Conservation (phyloP, 805 yeast species). For the Wickerhamiella galacta region DNA sequence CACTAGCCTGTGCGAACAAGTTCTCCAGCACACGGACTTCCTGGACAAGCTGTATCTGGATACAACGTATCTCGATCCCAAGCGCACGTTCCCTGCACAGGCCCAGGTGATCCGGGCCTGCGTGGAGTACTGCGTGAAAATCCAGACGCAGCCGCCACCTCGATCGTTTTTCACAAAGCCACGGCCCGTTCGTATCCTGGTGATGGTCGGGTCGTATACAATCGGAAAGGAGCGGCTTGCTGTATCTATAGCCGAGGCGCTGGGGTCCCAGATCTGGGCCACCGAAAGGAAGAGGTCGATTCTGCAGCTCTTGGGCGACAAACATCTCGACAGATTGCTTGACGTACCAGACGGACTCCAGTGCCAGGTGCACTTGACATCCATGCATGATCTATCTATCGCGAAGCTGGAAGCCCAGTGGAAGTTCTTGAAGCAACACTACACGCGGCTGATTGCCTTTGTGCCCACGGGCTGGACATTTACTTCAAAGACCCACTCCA, state of each 20-base stretch:
- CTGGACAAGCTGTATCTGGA: conserved; percentile 52
- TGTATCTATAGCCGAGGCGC: conserved; percentile 25
- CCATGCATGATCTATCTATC: conserved; percentile 38
- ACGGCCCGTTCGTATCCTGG: conserved; percentile 27
- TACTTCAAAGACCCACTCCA: conserved; percentile 15
- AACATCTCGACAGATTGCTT: conserved; percentile 25
- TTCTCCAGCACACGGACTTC: conserved; percentile 3
- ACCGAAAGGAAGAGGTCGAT: conserved; percentile 32
- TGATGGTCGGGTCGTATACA: conserved; percentile 72
- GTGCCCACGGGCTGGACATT: conserved; percentile 90
- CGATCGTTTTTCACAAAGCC: conserved; percentile 12
- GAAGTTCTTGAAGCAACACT: conserved; percentile 29
- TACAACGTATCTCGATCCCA: conserved; percentile 73
- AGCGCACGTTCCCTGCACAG: conserved; percentile 65
- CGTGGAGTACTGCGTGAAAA: conserved; percentile 32
- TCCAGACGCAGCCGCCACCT: conserved; percentile 22
- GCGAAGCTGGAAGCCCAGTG: conserved; percentile 32
- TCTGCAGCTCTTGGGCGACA: conserved; percentile 30
- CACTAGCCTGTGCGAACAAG: conserved; percentile 27
- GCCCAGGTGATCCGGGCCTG: conserved; percentile 43
- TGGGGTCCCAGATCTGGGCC: conserved; percentile 26
- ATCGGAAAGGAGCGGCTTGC: conserved; percentile 90
- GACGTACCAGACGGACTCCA: conserved; percentile 27
- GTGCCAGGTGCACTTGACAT: conserved; percentile 54
- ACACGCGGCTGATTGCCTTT: conserved; percentile 50